phyloP scores from a whole-genome alignment of 2,329 filamentous ascomycete genomes.

The Cordyceps militaris region DNA sequence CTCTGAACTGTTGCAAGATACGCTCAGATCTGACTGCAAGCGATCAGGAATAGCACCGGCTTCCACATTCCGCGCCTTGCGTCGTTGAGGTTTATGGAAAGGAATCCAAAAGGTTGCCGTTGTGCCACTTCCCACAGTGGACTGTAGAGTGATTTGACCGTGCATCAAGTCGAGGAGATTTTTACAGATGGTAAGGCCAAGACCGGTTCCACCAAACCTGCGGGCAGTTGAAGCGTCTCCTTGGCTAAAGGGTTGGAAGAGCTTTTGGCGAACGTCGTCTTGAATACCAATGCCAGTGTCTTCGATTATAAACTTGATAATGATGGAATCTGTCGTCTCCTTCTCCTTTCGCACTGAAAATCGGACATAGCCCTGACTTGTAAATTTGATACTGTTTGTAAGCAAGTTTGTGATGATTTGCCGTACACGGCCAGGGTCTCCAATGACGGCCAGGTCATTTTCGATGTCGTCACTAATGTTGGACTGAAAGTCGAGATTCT shows the following conservation, averaged over 20 bases:
- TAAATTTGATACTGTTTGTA: constrained; percentile 73
- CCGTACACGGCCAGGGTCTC: constrained; percentile 74
- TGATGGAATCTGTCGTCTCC: constrained; percentile 57
- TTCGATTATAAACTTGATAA: constrained; percentile 64
- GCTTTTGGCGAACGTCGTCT: constrained; percentile 62
- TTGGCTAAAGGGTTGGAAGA: constrained; percentile 78
- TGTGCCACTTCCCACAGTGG: constrained; percentile 59
- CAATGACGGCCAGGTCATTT: constrained; percentile 69
- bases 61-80: constrained; percentile 44
- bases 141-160: constrained; percentile 65
- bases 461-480: constrained; percentile 57
- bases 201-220: constrained; percentile 70
- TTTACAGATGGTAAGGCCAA: constrained; percentile 75
- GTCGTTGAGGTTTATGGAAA: constrained; percentile 60
- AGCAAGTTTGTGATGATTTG: constrained; percentile 78
- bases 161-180: constrained; percentile 75
- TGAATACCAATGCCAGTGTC: constrained; percentile 80
- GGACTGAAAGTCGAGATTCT: constrained; percentile 65
- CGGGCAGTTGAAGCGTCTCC: constrained; percentile 73
- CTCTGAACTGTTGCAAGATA: constrained; percentile 63
- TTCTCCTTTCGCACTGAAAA: constrained; percentile 57
- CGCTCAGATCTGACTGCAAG: constrained; percentile 54
- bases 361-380: constrained; percentile 58
- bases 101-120: constrained; percentile 71
- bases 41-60: constrained; percentile 61